phyloP scores from a whole-genome alignment of 305 asterid genomes.

The Fraxinus dipetala region DNA sequence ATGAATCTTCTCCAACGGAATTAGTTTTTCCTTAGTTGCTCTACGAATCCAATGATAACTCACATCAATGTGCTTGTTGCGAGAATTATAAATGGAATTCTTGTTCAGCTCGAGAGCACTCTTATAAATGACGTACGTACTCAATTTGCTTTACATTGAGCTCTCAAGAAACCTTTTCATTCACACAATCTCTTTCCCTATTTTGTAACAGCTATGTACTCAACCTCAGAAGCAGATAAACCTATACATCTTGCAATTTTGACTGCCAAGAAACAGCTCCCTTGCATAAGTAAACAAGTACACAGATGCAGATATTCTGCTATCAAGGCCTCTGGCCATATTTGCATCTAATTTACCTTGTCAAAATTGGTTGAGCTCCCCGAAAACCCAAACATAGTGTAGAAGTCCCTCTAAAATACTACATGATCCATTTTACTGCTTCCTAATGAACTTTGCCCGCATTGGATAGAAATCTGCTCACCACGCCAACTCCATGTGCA shows the following conservation, averaged over 20 bases:
- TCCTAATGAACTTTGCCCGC: neutral
- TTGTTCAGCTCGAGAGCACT: neutral
- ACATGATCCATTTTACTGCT: neutral
- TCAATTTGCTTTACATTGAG: neutral
- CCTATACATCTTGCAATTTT: neutral
- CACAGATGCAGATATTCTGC: neutral
- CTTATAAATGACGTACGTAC: neutral
- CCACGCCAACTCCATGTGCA: neutral
- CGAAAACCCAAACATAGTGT: neutral
- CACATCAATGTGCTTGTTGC: no score
- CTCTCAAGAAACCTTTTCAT: neutral
- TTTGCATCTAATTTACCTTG: neutral
- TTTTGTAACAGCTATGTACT: neutral
- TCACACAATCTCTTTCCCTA: neutral
- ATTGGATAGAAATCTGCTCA: neutral
- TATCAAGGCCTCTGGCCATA: neutral
- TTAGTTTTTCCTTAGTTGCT: no score
- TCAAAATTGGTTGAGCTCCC: neutral
- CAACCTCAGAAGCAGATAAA: neutral
- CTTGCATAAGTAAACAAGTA: neutral
- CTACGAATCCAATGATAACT: no score
- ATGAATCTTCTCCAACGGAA: no score
- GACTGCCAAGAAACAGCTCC: neutral
- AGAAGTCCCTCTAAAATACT: neutral
- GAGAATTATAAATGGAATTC: no score